phyloP scores from a whole-genome alignment of 2,329 filamentous ascomycete species.

The Alternaria postmessia region DNA sequence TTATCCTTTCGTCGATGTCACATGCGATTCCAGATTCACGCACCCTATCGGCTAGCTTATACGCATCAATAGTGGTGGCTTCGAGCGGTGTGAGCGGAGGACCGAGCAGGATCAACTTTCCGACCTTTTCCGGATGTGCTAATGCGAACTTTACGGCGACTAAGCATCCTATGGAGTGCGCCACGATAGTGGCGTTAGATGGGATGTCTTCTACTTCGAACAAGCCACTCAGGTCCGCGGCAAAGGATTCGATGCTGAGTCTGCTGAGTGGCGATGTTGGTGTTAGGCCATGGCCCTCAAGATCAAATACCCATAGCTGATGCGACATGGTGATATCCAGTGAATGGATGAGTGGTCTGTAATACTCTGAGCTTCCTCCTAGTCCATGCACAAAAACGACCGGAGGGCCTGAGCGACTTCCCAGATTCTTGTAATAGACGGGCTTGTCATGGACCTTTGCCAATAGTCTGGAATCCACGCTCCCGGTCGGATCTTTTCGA shows the following conservation, averaged over 20 bases:
- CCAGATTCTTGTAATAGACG: background rate
- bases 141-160: constrained; percentile 56
- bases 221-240: constrained; percentile 52
- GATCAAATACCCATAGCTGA: constrained; percentile 58
- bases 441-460: background rate
- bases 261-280: constrained; percentile 59
- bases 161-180: constrained; percentile 62
- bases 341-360: constrained; percentile 54
- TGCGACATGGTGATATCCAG: constrained; percentile 43
- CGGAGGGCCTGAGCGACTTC: constrained; percentile 25
- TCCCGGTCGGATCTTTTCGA: background rate
- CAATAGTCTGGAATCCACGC: background rate
- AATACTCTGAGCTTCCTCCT: constrained; percentile 58
- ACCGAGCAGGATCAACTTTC: background rate
- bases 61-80: background rate
- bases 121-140: constrained; percentile 41
- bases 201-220: constrained; percentile 47
- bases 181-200: constrained; percentile 54
- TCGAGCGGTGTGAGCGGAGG: background rate
- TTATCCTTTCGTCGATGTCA: constrained; percentile 30
- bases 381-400: constrained; percentile 66
- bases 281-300: constrained; percentile 65
- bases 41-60: background rate
- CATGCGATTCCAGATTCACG: constrained; percentile 19
- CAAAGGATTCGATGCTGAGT: constrained; percentile 49